Conservation (phyloP, 306 rosid genomes). For the Elaeagnus macrophylla region DNA sequence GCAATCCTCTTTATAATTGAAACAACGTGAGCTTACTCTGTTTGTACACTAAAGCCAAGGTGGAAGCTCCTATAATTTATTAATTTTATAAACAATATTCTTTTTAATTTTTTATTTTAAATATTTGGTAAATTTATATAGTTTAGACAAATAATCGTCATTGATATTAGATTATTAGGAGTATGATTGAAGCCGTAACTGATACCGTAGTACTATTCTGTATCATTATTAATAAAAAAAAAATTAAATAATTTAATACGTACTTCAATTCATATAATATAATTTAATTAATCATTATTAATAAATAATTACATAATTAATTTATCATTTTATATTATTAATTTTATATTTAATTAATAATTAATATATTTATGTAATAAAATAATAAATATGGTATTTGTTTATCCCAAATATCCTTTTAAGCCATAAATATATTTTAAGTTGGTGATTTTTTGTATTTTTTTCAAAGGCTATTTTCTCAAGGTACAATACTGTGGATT, state of each 20-base stretch:
- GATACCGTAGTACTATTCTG: conserved; percentile 11
- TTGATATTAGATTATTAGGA: conserved; percentile 1
- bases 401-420: neutral
- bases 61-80: conserved; percentile 17
- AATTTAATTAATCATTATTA: too few relatives aligned
- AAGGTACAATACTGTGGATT: conserved; percentile 2
- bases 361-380: too few relatives aligned
- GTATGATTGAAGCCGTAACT: conserved; percentile 9
- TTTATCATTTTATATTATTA: too few relatives aligned
- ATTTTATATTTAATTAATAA: too few relatives aligned
- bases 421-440: too few relatives aligned
- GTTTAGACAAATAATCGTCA: conserved; percentile 20
- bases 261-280: too few relatives aligned
- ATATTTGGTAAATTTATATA: neutral
- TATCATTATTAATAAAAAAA: too few relatives aligned
- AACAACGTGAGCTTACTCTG: conserved; percentile 46
- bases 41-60: conserved; percentile 48
- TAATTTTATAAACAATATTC: neutral
- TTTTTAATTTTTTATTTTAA: conserved; percentile 10
- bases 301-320: too few relatives aligned
- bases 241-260: too few relatives aligned
- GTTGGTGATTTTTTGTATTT: too few relatives aligned
- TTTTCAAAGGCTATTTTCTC: neutral
- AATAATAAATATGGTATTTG: too few relatives aligned
- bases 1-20: conserved; percentile 23